A percentile compares a stretch with the other conserved stretches of the same genome.
Evolutionary conservation across 164 flowering plant species (phyloP).

Genomic region (Magnolia kwangsiensis): DNA sequence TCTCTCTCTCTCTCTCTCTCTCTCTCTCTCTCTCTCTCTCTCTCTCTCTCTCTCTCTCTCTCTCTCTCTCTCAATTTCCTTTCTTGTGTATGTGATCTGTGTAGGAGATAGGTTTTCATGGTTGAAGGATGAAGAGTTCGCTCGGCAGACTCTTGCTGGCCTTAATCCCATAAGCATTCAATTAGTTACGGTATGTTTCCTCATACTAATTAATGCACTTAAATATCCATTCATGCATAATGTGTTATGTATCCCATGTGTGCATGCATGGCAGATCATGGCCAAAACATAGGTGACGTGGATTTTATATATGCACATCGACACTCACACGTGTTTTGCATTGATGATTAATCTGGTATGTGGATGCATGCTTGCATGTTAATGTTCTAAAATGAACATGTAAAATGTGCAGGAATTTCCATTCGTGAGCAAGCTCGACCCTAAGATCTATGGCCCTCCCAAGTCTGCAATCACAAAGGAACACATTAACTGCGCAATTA

Average conservation of each 20-base stretch:
- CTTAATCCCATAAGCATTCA: slow-evolving; percentile 42
- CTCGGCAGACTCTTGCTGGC: slow-evolving; percentile 53
- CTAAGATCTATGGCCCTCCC: slow-evolving; percentile 33
- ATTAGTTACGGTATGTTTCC: slow-evolving; percentile 38
- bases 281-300: no score
- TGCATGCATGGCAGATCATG: no score
- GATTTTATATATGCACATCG: no score
- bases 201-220: no score
- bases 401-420: slow-evolving; percentile 39
- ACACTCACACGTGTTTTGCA: no score
- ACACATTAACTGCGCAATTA: slow-evolving; percentile 26
- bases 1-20: neutral
- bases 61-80: neutral
- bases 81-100: neutral
- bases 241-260: no score
- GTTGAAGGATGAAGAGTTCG: slow-evolving; percentile 44
- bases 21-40: neutral
- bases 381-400: neutral
- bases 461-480: slow-evolving; percentile 38
- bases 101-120: slow-evolving; percentile 51
- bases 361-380: no score
- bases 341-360: no score
- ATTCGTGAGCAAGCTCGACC: slow-evolving; percentile 38
- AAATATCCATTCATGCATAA: no score
- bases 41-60: no score